These are phyloP conservation scores for Scedosporium dehoogii DNA, from an alignment of 2,329 filamentous ascomycete species.

Conservation along the genomic window DNA sequence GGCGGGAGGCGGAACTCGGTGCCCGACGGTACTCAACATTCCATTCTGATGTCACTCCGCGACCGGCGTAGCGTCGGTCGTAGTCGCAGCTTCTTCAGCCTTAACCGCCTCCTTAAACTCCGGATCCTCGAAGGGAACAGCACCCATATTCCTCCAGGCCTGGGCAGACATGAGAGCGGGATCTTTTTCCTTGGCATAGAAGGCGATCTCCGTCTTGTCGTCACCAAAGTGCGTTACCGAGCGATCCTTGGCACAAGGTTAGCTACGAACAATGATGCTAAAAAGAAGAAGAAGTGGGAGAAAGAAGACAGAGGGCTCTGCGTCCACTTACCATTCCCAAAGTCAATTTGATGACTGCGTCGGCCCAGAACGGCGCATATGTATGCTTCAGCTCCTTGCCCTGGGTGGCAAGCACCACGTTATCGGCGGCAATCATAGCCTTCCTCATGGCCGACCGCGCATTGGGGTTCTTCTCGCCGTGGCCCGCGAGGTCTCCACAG, in stretches of 20 bases:
- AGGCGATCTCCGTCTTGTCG: constrained; percentile 31
- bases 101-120: not conserved
- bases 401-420: constrained; percentile 38
- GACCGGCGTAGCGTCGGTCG: not conserved
- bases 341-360: constrained; percentile 43
- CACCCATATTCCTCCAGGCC: constrained; percentile 32
- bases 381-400: constrained; percentile 25
- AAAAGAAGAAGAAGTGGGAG: too few species aligned
- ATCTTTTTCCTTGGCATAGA: constrained; percentile 29
- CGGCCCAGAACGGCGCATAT: constrained; percentile 34
- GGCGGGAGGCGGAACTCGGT: not conserved
- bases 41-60: not conserved
- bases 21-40: not conserved
- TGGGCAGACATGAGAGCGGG: constrained; percentile 31
- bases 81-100: not conserved
- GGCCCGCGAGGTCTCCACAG: constrained; percentile 54
- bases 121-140: constrained; percentile 32
- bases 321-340: constrained; percentile 35
- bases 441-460: constrained; percentile 45
- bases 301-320: too few species aligned
- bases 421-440: constrained; percentile 40
- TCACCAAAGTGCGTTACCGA: constrained; percentile 34
- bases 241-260: constrained; percentile 26
- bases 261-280: not conserved
- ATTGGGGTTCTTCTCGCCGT: constrained; percentile 38